Conservation (phyloP, 1,284 basidiomycete species). For the Serendipita sp. region DNA sequence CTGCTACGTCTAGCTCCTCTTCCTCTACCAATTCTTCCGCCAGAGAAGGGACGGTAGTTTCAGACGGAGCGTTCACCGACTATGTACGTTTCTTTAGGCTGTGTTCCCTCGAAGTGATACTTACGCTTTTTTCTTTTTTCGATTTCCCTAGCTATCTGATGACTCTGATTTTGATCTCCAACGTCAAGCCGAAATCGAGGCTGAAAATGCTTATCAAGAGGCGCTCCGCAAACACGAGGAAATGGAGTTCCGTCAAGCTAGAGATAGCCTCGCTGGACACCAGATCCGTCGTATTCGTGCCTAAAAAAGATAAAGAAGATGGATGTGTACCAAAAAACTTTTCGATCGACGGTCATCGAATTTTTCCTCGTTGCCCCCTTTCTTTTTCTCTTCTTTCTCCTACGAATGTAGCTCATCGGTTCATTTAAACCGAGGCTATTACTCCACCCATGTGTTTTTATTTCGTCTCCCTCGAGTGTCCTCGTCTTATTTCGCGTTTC, state of each 20-base stretch:
- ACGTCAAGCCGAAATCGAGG: constrained; percentile 61
- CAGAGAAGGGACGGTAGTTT: constrained; percentile 46
- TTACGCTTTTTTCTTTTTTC: background rate
- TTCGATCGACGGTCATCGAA: background rate
- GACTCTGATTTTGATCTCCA: constrained; percentile 72
- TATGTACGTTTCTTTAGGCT: constrained; percentile 42
- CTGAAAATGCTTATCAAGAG: constrained; percentile 58
- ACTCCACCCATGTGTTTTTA: no score
- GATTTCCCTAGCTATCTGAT: background rate
- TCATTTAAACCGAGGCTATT: no score
- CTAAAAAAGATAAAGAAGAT: background rate
- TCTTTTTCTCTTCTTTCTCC: background rate
- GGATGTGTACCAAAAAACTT: background rate
- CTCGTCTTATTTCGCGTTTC: no score
- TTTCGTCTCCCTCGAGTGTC: no score
- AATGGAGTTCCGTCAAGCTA: constrained; percentile 59
- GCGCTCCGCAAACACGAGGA: constrained; percentile 47
- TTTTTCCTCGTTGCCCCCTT: background rate
- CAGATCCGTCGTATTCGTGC: background rate
- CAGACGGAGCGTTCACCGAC: constrained; percentile 70
- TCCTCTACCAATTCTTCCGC: constrained; percentile 8
- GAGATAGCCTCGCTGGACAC: constrained; percentile 39
- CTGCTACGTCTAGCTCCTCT: constrained; percentile 10
- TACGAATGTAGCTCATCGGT: no score
- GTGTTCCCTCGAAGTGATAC: constrained; percentile 18